Evolutionary conservation across 768 basidiomycete genomes (phyloP).

Genomic region (Lactifluus subvellereus): DNA sequence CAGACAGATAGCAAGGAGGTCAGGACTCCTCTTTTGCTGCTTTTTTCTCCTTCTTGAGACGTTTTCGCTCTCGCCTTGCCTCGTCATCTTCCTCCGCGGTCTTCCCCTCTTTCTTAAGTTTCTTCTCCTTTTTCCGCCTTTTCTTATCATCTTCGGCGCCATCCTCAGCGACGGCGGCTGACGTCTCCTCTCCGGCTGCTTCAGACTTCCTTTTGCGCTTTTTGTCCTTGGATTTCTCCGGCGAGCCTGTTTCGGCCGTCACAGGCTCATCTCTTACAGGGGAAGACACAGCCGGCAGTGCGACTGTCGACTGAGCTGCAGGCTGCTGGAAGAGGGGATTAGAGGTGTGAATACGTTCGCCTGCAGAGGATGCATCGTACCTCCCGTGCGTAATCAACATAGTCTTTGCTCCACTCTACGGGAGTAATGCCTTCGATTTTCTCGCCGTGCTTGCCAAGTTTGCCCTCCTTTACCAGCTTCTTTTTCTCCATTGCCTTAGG

Average conservation of each 20-base stretch:
- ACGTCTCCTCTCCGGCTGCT: constrained; percentile 38
- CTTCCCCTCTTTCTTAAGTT: constrained; percentile 32
- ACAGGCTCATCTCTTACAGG: constrained; percentile 28
- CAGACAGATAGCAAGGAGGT: constrained; percentile 15
- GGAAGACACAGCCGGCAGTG: constrained; percentile 22
- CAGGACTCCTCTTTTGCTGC: constrained; percentile 37
- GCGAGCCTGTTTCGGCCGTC: constrained; percentile 32
- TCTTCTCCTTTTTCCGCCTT: constrained; percentile 42
- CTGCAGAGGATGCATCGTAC: constrained; percentile 29
- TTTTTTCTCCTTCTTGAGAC: constrained; percentile 66
- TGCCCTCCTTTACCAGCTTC: constrained; percentile 97
- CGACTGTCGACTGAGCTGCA: constrained; percentile 34
- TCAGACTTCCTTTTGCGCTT: constrained; percentile 83
- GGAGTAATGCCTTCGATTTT: constrained; percentile 85
- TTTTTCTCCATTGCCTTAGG: constrained; percentile 96
- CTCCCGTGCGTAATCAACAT: constrained; percentile 87
- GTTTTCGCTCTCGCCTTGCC: constrained; percentile 55
- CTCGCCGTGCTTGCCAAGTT: constrained; percentile 92
- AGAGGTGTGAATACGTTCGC: constrained; percentile 27
- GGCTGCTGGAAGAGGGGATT: constrained; percentile 31
- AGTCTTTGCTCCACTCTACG: constrained; percentile 84
- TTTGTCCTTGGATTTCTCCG: constrained; percentile 62
- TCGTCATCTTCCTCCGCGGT: constrained; percentile 47
- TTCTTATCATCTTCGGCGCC: constrained; percentile 50
- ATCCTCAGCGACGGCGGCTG: constrained; percentile 36